Evolutionary conservation across 257 asterid genomes (phyloP).

Genomic region (Rhazya stricta): DNA sequence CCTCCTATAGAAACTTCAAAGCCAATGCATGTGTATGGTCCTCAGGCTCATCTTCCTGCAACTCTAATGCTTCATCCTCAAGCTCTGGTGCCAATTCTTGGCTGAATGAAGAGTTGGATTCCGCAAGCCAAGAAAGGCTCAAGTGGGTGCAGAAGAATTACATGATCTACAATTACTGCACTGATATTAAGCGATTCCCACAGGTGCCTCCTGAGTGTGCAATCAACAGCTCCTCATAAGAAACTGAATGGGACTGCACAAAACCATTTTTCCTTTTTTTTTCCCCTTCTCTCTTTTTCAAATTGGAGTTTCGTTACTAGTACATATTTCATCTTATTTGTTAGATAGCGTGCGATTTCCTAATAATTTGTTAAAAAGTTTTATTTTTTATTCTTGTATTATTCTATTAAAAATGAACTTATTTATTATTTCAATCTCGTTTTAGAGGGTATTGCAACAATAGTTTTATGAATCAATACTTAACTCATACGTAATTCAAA

Average conservation of each 20-base stretch:
- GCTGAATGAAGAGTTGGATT: neutral
- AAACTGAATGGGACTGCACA: neutral
- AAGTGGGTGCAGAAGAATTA: slow-evolving; percentile 10
- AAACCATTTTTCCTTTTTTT: no score
- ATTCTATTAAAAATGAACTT: no score
- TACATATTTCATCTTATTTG: no score
- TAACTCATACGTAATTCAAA: no score
- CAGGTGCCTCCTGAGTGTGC: slow-evolving; percentile 9
- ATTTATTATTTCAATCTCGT: no score
- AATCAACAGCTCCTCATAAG: neutral
- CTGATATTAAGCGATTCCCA: neutral
- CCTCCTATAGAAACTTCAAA: neutral
- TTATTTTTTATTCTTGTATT: no score
- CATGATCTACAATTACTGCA: slow-evolving; percentile 7
- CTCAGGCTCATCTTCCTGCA: neutral
- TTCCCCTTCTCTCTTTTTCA: neutral
- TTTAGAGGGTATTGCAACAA: no score
- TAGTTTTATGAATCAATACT: no score
- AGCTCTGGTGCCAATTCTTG: neutral
- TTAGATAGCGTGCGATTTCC: no score
- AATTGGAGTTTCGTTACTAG: no score
- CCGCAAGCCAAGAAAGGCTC: neutral
- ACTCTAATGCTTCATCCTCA: neutral
- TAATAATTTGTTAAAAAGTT: no score
- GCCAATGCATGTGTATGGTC: neutral